Evolutionary conservation across 108 stramenopile species (phyloP).

Genomic region (Nannochloropsis granulata): DNA sequence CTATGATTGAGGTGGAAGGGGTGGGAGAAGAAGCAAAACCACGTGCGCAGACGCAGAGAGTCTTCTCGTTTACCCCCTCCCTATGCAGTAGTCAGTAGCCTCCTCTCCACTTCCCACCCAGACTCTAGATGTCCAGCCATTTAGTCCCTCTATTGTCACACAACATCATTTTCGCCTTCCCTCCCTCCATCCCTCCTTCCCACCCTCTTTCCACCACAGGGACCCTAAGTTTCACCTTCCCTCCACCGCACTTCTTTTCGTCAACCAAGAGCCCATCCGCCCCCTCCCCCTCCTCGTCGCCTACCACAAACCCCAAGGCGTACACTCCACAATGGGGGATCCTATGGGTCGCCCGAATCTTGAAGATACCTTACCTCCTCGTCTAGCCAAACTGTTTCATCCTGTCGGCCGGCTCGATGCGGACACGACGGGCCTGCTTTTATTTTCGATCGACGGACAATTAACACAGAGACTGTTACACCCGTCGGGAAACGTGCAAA

Average conservation of each 20-base stretch:
- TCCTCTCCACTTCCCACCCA: no score
- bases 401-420: constrained; percentile 36
- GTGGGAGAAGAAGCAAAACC: no score
- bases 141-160: neutral
- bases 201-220: neutral
- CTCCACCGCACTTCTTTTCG: neutral
- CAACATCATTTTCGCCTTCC: neutral
- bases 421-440: constrained; percentile 30
- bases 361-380: neutral
- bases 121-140: no score
- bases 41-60: no score
- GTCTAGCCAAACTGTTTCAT: neutral
- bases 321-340: neutral
- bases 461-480: constrained; percentile 30
- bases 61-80: no score
- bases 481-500: constrained; percentile 19
- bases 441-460: constrained; percentile 29
- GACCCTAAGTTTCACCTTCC: neutral
- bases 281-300: neutral
- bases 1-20: neutral
- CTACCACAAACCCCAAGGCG: neutral
- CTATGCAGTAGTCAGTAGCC: no score
- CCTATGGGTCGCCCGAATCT: neutral
- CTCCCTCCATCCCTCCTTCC: neutral
- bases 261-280: neutral